These are phyloP conservation scores for Fraxinus albicans DNA, from an alignment of 305 asterid genomes.

Conservation along the genomic window DNA sequence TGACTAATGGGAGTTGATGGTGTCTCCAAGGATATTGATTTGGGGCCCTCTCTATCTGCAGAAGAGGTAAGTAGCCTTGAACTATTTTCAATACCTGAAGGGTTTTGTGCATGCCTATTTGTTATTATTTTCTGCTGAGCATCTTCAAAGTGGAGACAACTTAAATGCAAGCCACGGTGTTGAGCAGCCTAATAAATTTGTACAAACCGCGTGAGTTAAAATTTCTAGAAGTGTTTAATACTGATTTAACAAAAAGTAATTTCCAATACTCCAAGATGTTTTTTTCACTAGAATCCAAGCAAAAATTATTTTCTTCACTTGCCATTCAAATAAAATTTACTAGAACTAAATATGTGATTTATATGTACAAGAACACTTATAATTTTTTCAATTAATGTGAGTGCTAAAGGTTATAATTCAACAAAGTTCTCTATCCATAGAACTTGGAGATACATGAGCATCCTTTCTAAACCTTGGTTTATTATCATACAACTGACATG, in stretches of 20 bases:
- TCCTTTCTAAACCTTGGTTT: not conserved
- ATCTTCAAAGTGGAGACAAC: conserved; percentile 69
- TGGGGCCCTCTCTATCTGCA: conserved; percentile 34
- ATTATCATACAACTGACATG: not conserved
- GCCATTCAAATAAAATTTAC: conserved; percentile 1
- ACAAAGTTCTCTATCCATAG: not conserved
- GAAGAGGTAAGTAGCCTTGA: conserved; percentile 15
- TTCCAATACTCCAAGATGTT: not conserved
- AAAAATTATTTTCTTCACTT: not conserved
- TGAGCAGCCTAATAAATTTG: conserved; percentile 45
- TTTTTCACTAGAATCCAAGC: not conserved
- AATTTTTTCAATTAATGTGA: not conserved
- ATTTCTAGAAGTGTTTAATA: conserved; percentile 9
- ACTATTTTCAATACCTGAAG: conserved; percentile 25
- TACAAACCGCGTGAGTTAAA: conserved; percentile 19
- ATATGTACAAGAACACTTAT: not conserved
- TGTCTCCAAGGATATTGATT: conserved; percentile 31
- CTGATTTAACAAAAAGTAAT: conserved; percentile 10
- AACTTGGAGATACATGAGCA: not conserved
- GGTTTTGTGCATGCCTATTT: conserved; percentile 24
- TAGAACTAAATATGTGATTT: not conserved
- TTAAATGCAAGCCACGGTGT: conserved; percentile 44
- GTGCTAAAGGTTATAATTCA: not conserved
- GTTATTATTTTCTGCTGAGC: conserved; percentile 29
- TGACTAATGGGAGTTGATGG: conserved; percentile 32